Evolutionary conservation across 176 grass and related monocot species (phyloP).

Genomic region (Ensete ventricosum): DNA sequence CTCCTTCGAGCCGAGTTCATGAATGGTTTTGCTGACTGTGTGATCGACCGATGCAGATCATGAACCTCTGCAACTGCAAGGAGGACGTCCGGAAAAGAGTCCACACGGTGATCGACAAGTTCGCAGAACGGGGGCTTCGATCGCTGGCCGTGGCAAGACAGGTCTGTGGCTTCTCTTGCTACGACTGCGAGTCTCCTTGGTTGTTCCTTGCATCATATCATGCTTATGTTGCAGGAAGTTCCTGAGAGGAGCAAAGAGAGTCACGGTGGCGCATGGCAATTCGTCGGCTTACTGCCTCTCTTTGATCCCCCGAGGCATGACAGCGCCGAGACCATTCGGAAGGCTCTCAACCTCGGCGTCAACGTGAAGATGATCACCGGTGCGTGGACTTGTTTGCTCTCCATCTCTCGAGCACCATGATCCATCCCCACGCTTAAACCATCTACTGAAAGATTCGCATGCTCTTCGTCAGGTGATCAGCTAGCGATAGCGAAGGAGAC

Average conservation of each 20-base stretch:
- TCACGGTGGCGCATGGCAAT: conserved; percentile 77
- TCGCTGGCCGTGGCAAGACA: conserved; percentile 88
- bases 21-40: conserved; percentile 1
- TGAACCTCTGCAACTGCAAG: conserved; percentile 73
- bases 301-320: conserved; percentile 96
- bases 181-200: not conserved
- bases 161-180: conserved; percentile 28
- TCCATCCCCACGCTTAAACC: too few relatives aligned
- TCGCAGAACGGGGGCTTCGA: conserved; percentile 89
- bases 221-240: conserved; percentile 57
- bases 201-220: not conserved
- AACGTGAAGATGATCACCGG: conserved; percentile 99
- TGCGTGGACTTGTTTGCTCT: conserved; percentile 8
- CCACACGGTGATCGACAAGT: conserved; percentile 78
- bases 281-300: conserved; percentile 79
- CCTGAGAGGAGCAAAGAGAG: conserved; percentile 81
- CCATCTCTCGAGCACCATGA: not conserved
- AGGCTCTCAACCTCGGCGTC: conserved; percentile 89
- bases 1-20: not conserved
- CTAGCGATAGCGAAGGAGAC: conserved; percentile 98
- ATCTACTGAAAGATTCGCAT: not conserved
- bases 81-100: conserved; percentile 74
- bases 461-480: conserved; percentile 60
- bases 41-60: conserved; percentile 48
- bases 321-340: conserved; percentile 97